Conservation (phyloP, 1,284 basidiomycete genomes). For the Ustilago curta region DNA sequence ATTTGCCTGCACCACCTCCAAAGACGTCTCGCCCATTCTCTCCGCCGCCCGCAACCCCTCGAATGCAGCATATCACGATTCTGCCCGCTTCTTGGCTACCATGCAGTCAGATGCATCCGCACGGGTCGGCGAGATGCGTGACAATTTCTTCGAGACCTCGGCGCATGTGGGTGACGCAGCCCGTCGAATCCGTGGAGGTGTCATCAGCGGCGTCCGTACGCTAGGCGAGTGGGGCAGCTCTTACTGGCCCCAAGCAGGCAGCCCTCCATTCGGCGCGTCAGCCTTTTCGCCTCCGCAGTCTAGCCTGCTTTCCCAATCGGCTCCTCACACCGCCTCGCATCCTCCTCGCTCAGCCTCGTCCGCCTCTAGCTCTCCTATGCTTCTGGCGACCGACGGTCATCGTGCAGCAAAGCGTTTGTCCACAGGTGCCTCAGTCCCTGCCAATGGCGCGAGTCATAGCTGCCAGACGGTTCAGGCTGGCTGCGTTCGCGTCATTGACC, state of each 20-base stretch:
- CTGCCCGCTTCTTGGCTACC: slow-evolving; percentile 4
- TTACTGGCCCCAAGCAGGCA: slow-evolving; percentile 41
- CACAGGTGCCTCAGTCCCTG: slow-evolving; percentile 2
- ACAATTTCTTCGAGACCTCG: slow-evolving; percentile 48
- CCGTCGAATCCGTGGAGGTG: slow-evolving; percentile 45
- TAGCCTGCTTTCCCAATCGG: slow-evolving; percentile 42
- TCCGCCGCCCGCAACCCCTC: slow-evolving; percentile 27
- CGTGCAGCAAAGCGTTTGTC: slow-evolving; percentile 22
- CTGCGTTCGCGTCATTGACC: slow-evolving; percentile 36
- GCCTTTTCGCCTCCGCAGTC: slow-evolving; percentile 22
- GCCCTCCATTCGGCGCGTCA: slow-evolving; percentile 6
- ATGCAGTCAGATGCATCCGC: slow-evolving; percentile 10
- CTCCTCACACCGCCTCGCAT: slow-evolving; percentile 26
- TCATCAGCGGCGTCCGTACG: slow-evolving; percentile 46
- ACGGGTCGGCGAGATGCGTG: slow-evolving; percentile 45
- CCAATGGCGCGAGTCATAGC: slow-evolving; percentile 2
- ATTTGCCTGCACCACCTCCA: slow-evolving; percentile 17
- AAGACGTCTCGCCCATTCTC: slow-evolving; percentile 15
- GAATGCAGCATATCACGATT: slow-evolving; percentile 18
- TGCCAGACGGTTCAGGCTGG: slow-evolving; percentile 1
- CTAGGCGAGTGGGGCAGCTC: slow-evolving; percentile 50
- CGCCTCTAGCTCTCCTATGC: slow-evolving; percentile 42
- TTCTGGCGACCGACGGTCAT: slow-evolving; percentile 18
- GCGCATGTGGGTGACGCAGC: slow-evolving; percentile 46
- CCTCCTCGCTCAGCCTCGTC: slow-evolving; percentile 26